Base-by-base conservation (phyloP, 1,284 basidiomycete species). In the Apiotrichum sp. region DNA sequence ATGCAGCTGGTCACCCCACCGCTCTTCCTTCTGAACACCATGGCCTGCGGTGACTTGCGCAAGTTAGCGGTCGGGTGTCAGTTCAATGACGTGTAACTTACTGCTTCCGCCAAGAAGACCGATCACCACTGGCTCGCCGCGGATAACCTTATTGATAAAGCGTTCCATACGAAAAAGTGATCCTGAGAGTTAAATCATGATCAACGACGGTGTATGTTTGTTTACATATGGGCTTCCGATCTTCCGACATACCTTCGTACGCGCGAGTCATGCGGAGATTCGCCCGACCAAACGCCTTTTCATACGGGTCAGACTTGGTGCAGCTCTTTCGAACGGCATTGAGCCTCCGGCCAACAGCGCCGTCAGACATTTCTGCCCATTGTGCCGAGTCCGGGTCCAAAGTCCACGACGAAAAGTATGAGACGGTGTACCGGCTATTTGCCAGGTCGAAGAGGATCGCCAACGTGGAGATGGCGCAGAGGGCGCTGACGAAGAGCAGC, bases 81-180 rank as follows among this genome's bases (percentile, higher is more conserved):
- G 22, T 22, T 36, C 6, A 41, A 29, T 39, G 1, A 62, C 34
- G 32, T 2, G 6, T 3, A 29, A 49, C 71, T 43, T 48, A 75
- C 74, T 65, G 61, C 72, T 74, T 0, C 74, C 75, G 9, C 75
- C 75, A 34, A 77, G 64, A 11, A 66, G 64, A 4, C 69, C 63
- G 0, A 75, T 58, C 2, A 63, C 68, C 9, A 77, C 47, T 0
- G 58, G 39, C 54, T 75, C 69, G 6, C 74, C 74, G 32, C 68
- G 61, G 2, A 75, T 52, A 1, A 63, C 62, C 57, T 72, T 72
- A 16, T 68, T 62, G 33, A 75, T 44, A 8, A 76, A 61, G 32
- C 63, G 52, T 34, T 65, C 58, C 8, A 69, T 36, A 3, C 66
- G 52, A 44, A 58, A 54, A 29, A 67, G 64, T 0, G 72, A 74